Percentiles rank a stretch among this genome's conserved stretches.
Evolutionary conservation across 495 filamentous ascomycete species (phyloP).

Genomic region (Neurospora sp.): DNA sequence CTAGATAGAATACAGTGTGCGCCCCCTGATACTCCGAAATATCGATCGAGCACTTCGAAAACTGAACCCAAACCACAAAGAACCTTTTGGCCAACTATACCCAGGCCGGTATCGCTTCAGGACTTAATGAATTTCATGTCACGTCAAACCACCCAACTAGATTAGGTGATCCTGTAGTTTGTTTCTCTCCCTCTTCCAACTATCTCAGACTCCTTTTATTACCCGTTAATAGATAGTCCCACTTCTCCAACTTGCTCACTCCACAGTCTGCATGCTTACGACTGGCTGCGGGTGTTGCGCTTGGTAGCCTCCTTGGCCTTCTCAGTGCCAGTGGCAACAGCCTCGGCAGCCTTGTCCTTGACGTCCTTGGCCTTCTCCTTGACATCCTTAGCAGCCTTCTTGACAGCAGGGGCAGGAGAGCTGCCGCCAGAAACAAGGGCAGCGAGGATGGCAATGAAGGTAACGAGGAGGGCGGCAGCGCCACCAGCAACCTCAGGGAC

Average conservation of each 20-base stretch:
- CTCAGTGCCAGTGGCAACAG: slow-evolving; percentile 54
- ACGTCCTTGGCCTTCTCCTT: slow-evolving; percentile 61
- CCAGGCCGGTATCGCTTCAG: not conserved
- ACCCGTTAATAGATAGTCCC: slow-evolving; percentile 6
- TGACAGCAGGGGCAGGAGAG: slow-evolving; percentile 31
- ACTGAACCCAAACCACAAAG: not conserved
- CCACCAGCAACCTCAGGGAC: slow-evolving; percentile 85
- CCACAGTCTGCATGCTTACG: slow-evolving; percentile 12
- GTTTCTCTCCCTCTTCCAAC: not conserved
- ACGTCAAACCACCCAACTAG: not conserved
- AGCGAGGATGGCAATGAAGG: slow-evolving; percentile 58
- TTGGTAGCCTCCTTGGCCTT: slow-evolving; percentile 54
- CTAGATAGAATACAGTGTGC: not conserved
- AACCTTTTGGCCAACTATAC: not conserved
- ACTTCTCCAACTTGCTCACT: slow-evolving; percentile 2
- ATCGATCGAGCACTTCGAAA: not conserved
- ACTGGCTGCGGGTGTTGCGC: slow-evolving; percentile 39
- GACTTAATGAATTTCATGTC: not conserved
- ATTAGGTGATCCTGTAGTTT: not conserved
- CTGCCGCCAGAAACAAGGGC: slow-evolving; percentile 36
- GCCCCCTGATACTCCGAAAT: not conserved
- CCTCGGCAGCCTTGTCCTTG: slow-evolving; percentile 75
- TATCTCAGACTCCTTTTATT: slow-evolving; percentile 5
- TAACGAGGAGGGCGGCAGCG: slow-evolving; percentile 56
- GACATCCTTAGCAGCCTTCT: slow-evolving; percentile 56